Percentiles rank a stretch among this genome's conserved stretches.
Evolutionary conservation across 2,329 filamentous ascomycete species (phyloP).

Genomic region (Aspergillus ustus): DNA sequence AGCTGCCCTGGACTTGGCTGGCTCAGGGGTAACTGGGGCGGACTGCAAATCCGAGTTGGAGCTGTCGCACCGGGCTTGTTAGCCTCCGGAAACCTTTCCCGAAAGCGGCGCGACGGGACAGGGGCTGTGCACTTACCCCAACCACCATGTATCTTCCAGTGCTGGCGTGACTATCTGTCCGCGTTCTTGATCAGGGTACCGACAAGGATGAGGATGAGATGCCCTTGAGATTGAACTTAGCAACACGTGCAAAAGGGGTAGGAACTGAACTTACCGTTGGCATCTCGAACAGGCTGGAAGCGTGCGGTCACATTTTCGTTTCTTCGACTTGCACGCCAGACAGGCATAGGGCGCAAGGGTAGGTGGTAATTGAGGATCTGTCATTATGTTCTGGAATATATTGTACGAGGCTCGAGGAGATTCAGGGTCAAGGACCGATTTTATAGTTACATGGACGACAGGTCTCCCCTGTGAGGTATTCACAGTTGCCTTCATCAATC

Average conservation of each 20-base stretch:
- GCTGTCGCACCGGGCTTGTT: background rate
- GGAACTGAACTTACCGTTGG: background rate
- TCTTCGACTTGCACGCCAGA: constrained; percentile 3
- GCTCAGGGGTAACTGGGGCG: background rate
- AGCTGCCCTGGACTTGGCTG: background rate
- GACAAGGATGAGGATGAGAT: background rate
- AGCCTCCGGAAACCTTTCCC: background rate
- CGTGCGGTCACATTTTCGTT: constrained; percentile 7
- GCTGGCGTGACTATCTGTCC: background rate
- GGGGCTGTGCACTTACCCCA: background rate
- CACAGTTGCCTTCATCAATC: background rate
- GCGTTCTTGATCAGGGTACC: background rate
- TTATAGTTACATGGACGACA: background rate
- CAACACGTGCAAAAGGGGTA: background rate
- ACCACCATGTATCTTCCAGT: background rate
- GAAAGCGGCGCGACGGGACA: background rate
- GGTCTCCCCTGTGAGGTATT: background rate
- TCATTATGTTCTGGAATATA: background rate
- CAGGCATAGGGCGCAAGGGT: background rate
- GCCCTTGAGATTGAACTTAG: background rate
- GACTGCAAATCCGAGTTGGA: background rate
- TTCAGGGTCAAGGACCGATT: background rate
- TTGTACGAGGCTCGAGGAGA: background rate
- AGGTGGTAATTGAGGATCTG: background rate
- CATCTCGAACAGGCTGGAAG: constrained; percentile 2